These are phyloP conservation scores for Coriaria nepalensis DNA, from an alignment of 306 rosid genomes.

Conservation along the genomic window DNA sequence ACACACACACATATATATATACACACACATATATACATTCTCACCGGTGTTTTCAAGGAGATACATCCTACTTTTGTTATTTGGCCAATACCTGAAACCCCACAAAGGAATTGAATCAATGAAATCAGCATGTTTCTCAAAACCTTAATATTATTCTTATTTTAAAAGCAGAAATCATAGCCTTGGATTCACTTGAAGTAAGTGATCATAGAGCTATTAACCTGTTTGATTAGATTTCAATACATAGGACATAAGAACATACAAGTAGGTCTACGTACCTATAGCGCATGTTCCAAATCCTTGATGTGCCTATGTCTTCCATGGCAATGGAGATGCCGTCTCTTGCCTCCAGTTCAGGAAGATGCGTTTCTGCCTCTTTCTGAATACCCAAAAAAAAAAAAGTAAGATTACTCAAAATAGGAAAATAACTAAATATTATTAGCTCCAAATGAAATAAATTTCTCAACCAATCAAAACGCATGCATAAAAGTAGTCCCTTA, in stretches of 20 bases:
- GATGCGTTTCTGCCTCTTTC: conserved; percentile 97
- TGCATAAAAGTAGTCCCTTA: no score
- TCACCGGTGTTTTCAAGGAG: conserved; percentile 93
- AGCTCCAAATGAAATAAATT: not conserved
- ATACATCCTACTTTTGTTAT: conserved; percentile 98
- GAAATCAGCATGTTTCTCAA: no score
- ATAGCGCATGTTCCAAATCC: conserved; percentile 95
- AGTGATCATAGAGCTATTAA: no score
- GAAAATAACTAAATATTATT: not conserved
- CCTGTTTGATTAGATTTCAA: no score
- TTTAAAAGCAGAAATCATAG: not conserved
- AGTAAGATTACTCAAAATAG: not conserved
- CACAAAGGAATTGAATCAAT: conserved; percentile 11
- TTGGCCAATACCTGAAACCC: conserved; percentile 97
- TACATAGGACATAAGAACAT: not conserved
- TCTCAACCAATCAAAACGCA: not conserved
- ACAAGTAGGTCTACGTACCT: no score
- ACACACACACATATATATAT: no score
- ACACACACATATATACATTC: no score
- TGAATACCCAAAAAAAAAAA: conserved; percentile 8
- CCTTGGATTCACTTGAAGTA: not conserved
- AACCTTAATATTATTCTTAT: no score
- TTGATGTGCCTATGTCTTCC: conserved; percentile 93
- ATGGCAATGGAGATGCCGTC: conserved; percentile 84
- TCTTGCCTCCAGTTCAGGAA: conserved; percentile 86